Evolutionary conservation across 495 filamentous ascomycete species (phyloP), one percentile per base, ranked within the genome.

Genomic region (Xylaria sp.): DNA sequence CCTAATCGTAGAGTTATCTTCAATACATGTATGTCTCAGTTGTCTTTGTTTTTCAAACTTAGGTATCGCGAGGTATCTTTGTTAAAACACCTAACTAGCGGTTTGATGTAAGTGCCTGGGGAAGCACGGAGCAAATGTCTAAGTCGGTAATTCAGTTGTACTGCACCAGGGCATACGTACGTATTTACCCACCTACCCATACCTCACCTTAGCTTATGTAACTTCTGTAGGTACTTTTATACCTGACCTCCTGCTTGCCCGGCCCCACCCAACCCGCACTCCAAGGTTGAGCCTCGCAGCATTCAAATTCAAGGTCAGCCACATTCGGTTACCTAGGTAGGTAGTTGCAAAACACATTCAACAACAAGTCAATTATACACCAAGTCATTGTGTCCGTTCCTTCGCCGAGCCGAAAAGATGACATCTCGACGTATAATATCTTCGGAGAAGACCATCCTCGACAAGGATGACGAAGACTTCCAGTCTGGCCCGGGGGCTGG

Each of bases 351-450:
- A 52, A 43, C 24, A 40, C 29, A 37, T 35, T 44, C 1, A 37
- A 65, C 26, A 5, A 29, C 35, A 46, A 31, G n/a, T 12, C 44
- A 52, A 31, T 15, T n/a, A 40, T 52, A 66, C 46, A 43, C n/a
- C 29, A 66, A 21, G 14, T n/a, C 8, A 33, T 37, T 21, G 8
- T 3, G 37, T 12, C 7, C 2, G 5, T 24, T 52, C n/a, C 50
- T 48, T 11, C 7, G 11, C 24, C 21, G 19, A 67, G 9, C 15
- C 26, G 4, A 19, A 26, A 85, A 48, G 53, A 92, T 92, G 90
- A 81, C 90, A 21, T 86, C 88, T 40, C 83, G 87, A 77, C 80
- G 89, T 69, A 89, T 85, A 73, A 77, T 86, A 70, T 83, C 85
- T 24, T 80, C 81, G 11, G 87, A 88, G 74, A 88, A 86, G 76